Conservation (phyloP, 1,139 yeast genomes). For the Geotrichum carabidarum region DNA sequence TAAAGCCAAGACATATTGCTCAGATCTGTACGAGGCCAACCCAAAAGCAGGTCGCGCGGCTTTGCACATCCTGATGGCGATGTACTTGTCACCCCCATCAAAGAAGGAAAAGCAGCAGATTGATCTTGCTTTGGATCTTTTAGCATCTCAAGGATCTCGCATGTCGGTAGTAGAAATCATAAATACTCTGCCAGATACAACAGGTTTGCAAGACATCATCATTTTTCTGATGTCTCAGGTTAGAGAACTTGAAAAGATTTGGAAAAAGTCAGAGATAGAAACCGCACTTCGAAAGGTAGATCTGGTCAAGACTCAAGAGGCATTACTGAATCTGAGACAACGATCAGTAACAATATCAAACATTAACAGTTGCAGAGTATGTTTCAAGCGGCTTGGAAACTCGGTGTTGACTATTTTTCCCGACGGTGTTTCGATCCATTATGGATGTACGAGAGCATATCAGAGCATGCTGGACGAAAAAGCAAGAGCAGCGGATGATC, state of each 20-base stretch:
- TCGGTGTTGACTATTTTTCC: slow-evolving; percentile 55
- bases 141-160: slow-evolving; percentile 49
- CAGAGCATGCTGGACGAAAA: slow-evolving; percentile 22
- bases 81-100: slow-evolving; percentile 31
- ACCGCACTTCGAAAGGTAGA: slow-evolving; percentile 41
- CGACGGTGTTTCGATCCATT: slow-evolving; percentile 57
- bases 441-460: slow-evolving; percentile 50
- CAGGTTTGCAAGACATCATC: slow-evolving; percentile 45
- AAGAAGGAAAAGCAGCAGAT: slow-evolving; percentile 32
- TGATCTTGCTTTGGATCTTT: slow-evolving; percentile 42
- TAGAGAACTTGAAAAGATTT: slow-evolving; percentile 36
- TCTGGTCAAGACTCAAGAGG: slow-evolving; percentile 37
- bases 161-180: slow-evolving; percentile 51
- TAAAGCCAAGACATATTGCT: slow-evolving; percentile 55
- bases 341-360: slow-evolving; percentile 40
- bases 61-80: slow-evolving; percentile 35
- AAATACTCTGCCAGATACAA: slow-evolving; percentile 47
- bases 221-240: slow-evolving; percentile 48
- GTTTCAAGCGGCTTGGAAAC: slow-evolving; percentile 57
- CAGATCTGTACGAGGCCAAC: slow-evolving; percentile 46
- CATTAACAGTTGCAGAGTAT: slow-evolving; percentile 51
- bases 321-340: slow-evolving; percentile 40
- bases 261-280: slow-evolving; percentile 25
- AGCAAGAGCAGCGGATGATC: slow-evolving; percentile 1
- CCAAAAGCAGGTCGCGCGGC: slow-evolving; percentile 39